Conservation (phyloP, 1,284 basidiomycete species). For the Ceratobasidium sp. region DNA sequence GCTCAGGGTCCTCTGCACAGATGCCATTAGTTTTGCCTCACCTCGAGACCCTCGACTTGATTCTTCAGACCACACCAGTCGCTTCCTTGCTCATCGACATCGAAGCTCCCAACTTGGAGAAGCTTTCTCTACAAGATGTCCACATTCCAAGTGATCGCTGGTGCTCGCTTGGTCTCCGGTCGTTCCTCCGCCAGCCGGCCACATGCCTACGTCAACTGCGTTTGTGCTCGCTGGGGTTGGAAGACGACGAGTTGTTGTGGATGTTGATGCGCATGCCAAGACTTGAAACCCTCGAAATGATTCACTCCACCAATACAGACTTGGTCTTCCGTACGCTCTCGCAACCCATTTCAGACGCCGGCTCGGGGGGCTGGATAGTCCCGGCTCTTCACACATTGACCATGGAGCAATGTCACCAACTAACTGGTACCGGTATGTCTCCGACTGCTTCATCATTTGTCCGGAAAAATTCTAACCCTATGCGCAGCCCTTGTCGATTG, state of each 20-base stretch:
- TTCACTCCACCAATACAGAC: slow-evolving; percentile 29
- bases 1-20: background rate
- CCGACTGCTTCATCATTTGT: background rate
- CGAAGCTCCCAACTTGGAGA: slow-evolving; percentile 30
- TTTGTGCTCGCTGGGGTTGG: slow-evolving; percentile 28
- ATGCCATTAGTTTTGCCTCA: slow-evolving; percentile 11
- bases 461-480: background rate
- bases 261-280: slow-evolving; percentile 22
- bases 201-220: slow-evolving; percentile 15
- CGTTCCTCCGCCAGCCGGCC: slow-evolving; percentile 32
- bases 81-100: slow-evolving; percentile 31
- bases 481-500: slow-evolving; percentile 30
- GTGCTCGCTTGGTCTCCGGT: slow-evolving; percentile 37
- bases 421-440: slow-evolving; percentile 32
- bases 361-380: slow-evolving; percentile 19
- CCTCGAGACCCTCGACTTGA: slow-evolving; percentile 32
- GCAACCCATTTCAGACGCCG: slow-evolving; percentile 1
- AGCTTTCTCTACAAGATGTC: slow-evolving; percentile 31
- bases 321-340: slow-evolving; percentile 17
- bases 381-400: slow-evolving; percentile 17
- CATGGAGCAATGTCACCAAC: slow-evolving; percentile 35
- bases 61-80: slow-evolving; percentile 28
- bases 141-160: slow-evolving; percentile 35
- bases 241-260: slow-evolving; percentile 35
- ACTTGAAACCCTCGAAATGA: slow-evolving; percentile 30